Percentiles rank a stretch among this genome's conserved stretches.
Conservation (phyloP, 495 filamentous ascomycete species). For the Venustampulla echinocandica region DNA sequence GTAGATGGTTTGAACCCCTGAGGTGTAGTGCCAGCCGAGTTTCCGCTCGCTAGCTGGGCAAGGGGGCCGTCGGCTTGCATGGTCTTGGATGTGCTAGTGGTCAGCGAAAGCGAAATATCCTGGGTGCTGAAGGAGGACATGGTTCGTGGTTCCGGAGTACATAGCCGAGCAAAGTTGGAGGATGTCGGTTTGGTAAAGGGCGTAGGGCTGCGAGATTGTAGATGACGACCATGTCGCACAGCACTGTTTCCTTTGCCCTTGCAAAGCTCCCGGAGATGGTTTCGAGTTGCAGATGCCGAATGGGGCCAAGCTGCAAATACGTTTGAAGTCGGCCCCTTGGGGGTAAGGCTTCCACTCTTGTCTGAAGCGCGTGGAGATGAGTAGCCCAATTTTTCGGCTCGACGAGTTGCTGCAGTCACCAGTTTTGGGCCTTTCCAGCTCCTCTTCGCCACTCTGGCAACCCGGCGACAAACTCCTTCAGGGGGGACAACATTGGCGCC, state of each 20-base stretch:
- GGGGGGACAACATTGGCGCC: slow-evolving; percentile 80
- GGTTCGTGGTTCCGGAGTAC: slow-evolving; percentile 27
- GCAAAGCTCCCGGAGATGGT: slow-evolving; percentile 74
- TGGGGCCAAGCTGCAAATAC: slow-evolving; percentile 61
- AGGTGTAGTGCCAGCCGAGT: slow-evolving; percentile 26
- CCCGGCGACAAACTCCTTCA: slow-evolving; percentile 79
- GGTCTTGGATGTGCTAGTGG: slow-evolving; percentile 66
- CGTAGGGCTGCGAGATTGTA: slow-evolving; percentile 66
- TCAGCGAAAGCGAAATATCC: slow-evolving; percentile 79
- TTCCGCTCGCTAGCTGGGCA: slow-evolving; percentile 38
- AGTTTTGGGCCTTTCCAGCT: slow-evolving; percentile 64
- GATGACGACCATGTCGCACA: slow-evolving; percentile 59
- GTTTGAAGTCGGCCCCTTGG: slow-evolving; percentile 34
- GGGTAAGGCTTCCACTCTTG: slow-evolving; percentile 60
- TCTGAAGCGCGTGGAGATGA: slow-evolving; percentile 8
- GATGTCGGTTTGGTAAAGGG: slow-evolving; percentile 53
- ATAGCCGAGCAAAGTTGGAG: slow-evolving; percentile 32
- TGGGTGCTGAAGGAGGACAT: slow-evolving; percentile 49
- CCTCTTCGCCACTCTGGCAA: slow-evolving; percentile 74
- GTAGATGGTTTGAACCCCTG: slow-evolving; percentile 11
- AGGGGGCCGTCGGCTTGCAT: slow-evolving; percentile 70
- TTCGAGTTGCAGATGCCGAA: slow-evolving; percentile 70
- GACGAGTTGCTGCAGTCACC: slow-evolving; percentile 5
- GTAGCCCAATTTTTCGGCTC: slow-evolving; percentile 1
- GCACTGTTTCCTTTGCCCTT: slow-evolving; percentile 62